A percentile compares a stretch with the other conserved stretches of the same genome.
phyloP scores from a whole-genome alignment of 345 rosid species.

The Clausena lansium region DNA sequence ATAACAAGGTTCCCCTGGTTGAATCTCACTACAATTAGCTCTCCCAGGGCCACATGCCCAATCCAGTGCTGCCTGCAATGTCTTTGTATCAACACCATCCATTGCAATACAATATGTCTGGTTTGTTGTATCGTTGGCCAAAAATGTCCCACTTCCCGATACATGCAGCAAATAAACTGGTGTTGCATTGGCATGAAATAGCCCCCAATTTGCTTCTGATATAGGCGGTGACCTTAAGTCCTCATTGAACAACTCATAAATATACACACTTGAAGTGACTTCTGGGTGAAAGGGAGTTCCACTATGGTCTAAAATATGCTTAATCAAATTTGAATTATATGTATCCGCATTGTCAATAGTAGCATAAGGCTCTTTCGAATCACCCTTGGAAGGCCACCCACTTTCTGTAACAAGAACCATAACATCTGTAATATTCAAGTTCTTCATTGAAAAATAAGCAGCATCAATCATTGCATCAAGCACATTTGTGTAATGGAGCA shows the following conservation, averaged over 20 bases:
- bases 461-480: slow-evolving; percentile 97
- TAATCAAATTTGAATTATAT: slow-evolving; percentile 85
- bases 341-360: slow-evolving; percentile 80
- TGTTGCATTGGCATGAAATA: slow-evolving; percentile 77
- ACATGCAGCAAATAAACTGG: slow-evolving; percentile 89
- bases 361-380: slow-evolving; percentile 83
- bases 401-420: slow-evolving; percentile 76
- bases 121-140: slow-evolving; percentile 95
- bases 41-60: slow-evolving; percentile 98
- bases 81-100: slow-evolving; percentile 70
- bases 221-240: slow-evolving; percentile 69
- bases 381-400: slow-evolving; percentile 94
- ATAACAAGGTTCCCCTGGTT: slow-evolving; percentile 89
- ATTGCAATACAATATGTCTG: slow-evolving; percentile 72
- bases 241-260: slow-evolving; percentile 92
- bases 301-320: slow-evolving; percentile 70
- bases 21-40: slow-evolving; percentile 88
- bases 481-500: slow-evolving; percentile 91
- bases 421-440: slow-evolving; percentile 76
- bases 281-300: slow-evolving; percentile 94
- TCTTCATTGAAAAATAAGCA: slow-evolving; percentile 88
- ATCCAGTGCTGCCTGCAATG: slow-evolving; percentile 88
- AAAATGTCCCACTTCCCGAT: slow-evolving; percentile 80
- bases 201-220: slow-evolving; percentile 92
- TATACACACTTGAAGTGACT: slow-evolving; percentile 67